phyloP scores from a whole-genome alignment of 2,329 filamentous ascomycete genomes.

The Sporothrix humicola region DNA sequence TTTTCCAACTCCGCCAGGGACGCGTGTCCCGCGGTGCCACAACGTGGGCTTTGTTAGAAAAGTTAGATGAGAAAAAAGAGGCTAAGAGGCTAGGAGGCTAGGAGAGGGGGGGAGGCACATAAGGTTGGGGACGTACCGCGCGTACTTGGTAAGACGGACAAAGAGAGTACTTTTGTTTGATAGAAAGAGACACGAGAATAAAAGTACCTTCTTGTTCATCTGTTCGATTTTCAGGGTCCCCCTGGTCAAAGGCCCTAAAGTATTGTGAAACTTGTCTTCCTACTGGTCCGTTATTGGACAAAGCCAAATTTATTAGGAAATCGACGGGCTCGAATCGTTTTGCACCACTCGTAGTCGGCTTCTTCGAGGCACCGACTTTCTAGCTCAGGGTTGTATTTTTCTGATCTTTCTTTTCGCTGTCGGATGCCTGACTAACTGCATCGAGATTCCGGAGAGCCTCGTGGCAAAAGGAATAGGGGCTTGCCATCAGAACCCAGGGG shows the following conservation, averaged over 20 bases:
- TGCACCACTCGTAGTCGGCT: background rate
- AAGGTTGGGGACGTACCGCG: conserved; percentile 1
- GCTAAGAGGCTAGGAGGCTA: background rate
- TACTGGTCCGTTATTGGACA: background rate
- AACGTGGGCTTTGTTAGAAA: conserved; percentile 3
- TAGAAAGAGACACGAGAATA: background rate
- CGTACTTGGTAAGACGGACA: background rate
- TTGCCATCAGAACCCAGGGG: too few species aligned
- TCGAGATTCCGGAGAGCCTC: conserved; percentile 1
- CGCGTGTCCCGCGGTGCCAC: conserved; percentile 12
- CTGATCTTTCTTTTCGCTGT: too few species aligned
- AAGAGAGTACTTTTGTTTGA: background rate
- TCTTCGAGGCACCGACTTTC: background rate
- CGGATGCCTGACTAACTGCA: conserved; percentile 1
- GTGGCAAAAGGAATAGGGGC: background rate
- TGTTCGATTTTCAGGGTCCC: conserved; percentile 16
- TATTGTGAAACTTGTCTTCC: background rate
- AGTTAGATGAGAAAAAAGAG: background rate
- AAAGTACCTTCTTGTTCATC: background rate
- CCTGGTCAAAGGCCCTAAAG: background rate
- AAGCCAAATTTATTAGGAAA: background rate
- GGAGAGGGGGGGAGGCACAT: background rate
- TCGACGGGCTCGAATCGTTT: background rate
- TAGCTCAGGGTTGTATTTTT: background rate
- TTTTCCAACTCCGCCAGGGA: conserved; percentile 5